Percentiles rank a stretch among this genome's conserved stretches.
Evolutionary conservation across 345 rosid genomes (phyloP).

Genomic region (Salix caprea): DNA sequence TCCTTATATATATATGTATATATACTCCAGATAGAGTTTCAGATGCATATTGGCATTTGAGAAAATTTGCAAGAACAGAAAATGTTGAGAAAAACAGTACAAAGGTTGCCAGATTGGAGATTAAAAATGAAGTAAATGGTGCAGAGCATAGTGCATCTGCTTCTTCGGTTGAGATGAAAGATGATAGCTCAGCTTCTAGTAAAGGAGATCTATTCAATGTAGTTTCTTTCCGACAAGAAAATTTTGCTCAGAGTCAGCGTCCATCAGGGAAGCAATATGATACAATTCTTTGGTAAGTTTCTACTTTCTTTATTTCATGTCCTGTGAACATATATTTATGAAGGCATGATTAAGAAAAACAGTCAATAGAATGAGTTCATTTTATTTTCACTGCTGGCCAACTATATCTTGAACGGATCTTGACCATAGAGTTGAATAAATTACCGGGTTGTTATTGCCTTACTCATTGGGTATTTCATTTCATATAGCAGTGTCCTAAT

Average conservation of each 20-base stretch:
- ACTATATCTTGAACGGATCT: too few species aligned
- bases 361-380: too few species aligned
- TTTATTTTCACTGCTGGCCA: too few species aligned
- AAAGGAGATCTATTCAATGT: constrained; percentile 44
- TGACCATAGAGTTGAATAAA: too few species aligned
- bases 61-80: constrained; percentile 46
- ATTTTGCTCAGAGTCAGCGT: constrained; percentile 51
- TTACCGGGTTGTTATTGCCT: too few species aligned
- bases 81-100: constrained; percentile 22
- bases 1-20: neutral
- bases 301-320: neutral
- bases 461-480: too few species aligned
- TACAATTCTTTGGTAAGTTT: constrained; percentile 72
- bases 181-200: constrained; percentile 13
- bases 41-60: constrained; percentile 74
- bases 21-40: constrained; percentile 48
- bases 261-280: constrained; percentile 48
- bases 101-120: constrained; percentile 26
- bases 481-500: too few species aligned
- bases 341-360: neutral
- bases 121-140: constrained; percentile 23
- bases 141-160: constrained; percentile 15
- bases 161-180: constrained; percentile 22
- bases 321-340: neutral
- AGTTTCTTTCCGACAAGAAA: constrained; percentile 72